Evolutionary conservation across 371 early-diverging fungal species (phyloP), one percentile per base, ranked within the genome.

Genomic region (Quaeritorhiza haematococci): DNA sequence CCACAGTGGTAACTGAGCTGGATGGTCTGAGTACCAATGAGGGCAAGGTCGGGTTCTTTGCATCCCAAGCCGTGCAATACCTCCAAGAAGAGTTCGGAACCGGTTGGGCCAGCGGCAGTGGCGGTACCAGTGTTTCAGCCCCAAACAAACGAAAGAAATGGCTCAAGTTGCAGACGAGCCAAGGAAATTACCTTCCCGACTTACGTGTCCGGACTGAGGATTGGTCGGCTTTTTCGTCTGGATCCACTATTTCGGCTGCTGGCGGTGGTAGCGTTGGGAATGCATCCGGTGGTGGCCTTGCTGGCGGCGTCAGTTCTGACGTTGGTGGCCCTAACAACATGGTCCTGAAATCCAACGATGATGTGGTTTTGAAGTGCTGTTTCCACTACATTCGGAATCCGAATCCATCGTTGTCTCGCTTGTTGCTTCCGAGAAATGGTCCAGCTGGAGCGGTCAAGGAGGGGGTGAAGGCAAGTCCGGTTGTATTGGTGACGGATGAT

Each of bases 401-500:
- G n/a, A n/a, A n/a, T n/a, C n/a, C n/a, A n/a, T n/a, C n/a, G n/a
- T n/a, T n/a, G n/a, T n/a, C n/a, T n/a, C n/a, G n/a, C n/a, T n/a
- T n/a, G n/a, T n/a, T n/a, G n/a, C n/a, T n/a, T n/a, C n/a, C n/a
- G n/a, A n/a, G n/a, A n/a, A n/a, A n/a, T n/a, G n/a, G n/a, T 58
- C 32, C 21, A 8, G 46, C 3, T 26, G 26, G 42, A 50, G 58
- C 21, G 21, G 48, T 19, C 13, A 29, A 34, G 26, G n/a, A 35
- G 44, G 30, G 23, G n/a, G 32, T 10, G 10, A 29, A 23, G 13
- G 56, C 33, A 21, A 33, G 46, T 29, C 27, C 46, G 33, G 63
- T 66, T 3, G 59, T 73, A 19, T 56, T 73, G 23, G 66, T 73
- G 15, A 65, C 69, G 35, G 67, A 61, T 26, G 73, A 73, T 53